Evolutionary conservation across 2,329 filamentous ascomycete genomes (phyloP).

Genomic region (Alternaria solani): DNA sequence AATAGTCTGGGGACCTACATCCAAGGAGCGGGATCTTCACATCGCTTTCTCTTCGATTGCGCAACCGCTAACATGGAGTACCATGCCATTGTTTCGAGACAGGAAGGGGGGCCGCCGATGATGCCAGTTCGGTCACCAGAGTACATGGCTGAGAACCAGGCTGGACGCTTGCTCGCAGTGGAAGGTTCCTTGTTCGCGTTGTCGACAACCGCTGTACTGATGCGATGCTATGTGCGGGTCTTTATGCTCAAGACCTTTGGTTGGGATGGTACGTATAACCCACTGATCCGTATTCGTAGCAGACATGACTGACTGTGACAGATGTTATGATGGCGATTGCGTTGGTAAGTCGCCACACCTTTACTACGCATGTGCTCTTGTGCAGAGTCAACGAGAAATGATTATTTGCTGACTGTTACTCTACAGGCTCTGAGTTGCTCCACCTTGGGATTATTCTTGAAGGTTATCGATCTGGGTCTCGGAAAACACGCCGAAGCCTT

Average conservation of each 20-base stretch:
- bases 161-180: conserved; percentile 50
- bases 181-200: conserved; percentile 51
- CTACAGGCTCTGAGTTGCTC: conserved; percentile 22
- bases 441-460: conserved; percentile 29
- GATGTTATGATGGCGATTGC: conserved; percentile 51
- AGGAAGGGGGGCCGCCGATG: conserved; percentile 16
- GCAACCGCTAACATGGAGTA: conserved; percentile 10
- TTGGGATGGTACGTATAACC: conserved; percentile 26
- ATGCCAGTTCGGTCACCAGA: conserved; percentile 29
- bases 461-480: conserved; percentile 51
- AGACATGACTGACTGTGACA: conserved; percentile 22
- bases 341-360: conserved; percentile 18
- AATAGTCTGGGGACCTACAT: conserved; percentile 5
- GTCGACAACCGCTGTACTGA: conserved; percentile 26
- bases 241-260: conserved; percentile 34
- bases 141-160: conserved; percentile 49
- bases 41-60: not conserved
- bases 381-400: not conserved
- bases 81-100: conserved; percentile 15
- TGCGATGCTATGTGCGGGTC: conserved; percentile 31
- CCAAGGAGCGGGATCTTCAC: not conserved
- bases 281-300: not conserved
- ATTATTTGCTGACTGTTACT: not conserved
- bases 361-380: not conserved
- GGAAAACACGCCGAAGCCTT: conserved; percentile 55